These are phyloP conservation scores for Hericium alpestre DNA, from an alignment of 768 basidiomycete genomes.

Conservation along the genomic window DNA sequence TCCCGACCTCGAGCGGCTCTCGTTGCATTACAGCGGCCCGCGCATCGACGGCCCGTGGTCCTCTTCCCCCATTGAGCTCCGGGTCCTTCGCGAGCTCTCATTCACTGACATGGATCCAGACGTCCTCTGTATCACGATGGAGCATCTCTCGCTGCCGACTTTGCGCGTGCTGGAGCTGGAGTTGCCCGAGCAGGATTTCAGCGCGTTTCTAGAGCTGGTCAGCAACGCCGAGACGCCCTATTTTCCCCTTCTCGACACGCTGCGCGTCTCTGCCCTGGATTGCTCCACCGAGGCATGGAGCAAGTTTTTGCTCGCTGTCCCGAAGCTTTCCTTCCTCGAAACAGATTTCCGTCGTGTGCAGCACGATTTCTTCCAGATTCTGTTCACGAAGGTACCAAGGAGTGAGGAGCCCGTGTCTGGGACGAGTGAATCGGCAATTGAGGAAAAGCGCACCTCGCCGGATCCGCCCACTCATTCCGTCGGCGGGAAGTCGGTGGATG, in stretches of 20 bases:
- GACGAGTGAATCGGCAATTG: neutral
- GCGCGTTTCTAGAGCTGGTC: constrained; percentile 26
- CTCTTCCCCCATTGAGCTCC: constrained; percentile 23
- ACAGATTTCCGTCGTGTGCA: constrained; percentile 6
- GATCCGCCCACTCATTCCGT: neutral
- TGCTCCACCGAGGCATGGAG: constrained; percentile 16
- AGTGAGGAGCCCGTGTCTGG: neutral
- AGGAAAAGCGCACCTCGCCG: neutral
- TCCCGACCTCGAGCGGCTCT: constrained; percentile 35
- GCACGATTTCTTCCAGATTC: neutral
- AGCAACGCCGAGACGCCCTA: constrained; percentile 4
- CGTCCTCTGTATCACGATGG: constrained; percentile 37
- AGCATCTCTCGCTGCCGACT: constrained; percentile 35
- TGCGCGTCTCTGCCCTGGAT: constrained; percentile 17
- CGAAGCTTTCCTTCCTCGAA: constrained; percentile 1
- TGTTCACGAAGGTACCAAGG: neutral
- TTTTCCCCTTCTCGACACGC: constrained; percentile 17
- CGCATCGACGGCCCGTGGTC: constrained; percentile 17
- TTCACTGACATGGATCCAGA: constrained; percentile 48
- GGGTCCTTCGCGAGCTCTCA: constrained; percentile 32
- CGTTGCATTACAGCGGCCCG: constrained; percentile 53
- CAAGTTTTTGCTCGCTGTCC: constrained; percentile 11
- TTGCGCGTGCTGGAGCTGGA: constrained; percentile 36
- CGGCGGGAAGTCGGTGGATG: neutral
- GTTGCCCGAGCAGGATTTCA: constrained; percentile 44